Conservation (phyloP, 148 eudicot species). For the Tetragonia tetragonoides region DNA sequence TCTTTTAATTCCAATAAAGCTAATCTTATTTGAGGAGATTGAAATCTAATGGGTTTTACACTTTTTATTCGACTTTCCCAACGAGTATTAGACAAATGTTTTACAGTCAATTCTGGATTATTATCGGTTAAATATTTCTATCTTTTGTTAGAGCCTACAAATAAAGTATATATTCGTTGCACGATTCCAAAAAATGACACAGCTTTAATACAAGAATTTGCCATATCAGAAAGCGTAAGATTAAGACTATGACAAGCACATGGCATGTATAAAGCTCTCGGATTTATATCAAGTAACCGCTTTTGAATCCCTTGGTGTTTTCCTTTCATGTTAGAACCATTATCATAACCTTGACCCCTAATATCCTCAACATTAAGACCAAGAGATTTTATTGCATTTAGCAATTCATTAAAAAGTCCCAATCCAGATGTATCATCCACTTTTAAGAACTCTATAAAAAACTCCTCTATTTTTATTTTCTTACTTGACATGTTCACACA, state of each 20-base stretch:
- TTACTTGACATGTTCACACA: background rate
- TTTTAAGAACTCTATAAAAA: background rate
- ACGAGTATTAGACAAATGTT: background rate
- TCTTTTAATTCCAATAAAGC: background rate
- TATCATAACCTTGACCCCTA: background rate
- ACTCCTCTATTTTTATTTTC: background rate
- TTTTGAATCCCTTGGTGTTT: too few relatives aligned
- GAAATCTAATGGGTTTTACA: conserved; percentile 7
- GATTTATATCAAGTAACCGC: too few relatives aligned
- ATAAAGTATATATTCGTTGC: background rate
- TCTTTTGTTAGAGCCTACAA: background rate
- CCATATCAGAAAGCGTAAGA: conserved; percentile 9
- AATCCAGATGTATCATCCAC: background rate
- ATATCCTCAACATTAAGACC: background rate
- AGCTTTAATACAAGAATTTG: background rate
- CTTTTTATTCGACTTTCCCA: background rate
- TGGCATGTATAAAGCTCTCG: too few relatives aligned
- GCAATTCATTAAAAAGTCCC: background rate
- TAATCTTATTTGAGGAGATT: conserved; percentile 2
- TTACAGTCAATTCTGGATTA: background rate
- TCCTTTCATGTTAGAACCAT: background rate
- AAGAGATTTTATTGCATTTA: background rate
- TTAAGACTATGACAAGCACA: too few relatives aligned
- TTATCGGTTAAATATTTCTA: background rate
- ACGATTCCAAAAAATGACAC: conserved; percentile 1